Evolutionary conservation across 805 yeast genomes (phyloP), one percentile per base, ranked within the genome.

Genomic region (Brettanomyces naardenensis): DNA sequence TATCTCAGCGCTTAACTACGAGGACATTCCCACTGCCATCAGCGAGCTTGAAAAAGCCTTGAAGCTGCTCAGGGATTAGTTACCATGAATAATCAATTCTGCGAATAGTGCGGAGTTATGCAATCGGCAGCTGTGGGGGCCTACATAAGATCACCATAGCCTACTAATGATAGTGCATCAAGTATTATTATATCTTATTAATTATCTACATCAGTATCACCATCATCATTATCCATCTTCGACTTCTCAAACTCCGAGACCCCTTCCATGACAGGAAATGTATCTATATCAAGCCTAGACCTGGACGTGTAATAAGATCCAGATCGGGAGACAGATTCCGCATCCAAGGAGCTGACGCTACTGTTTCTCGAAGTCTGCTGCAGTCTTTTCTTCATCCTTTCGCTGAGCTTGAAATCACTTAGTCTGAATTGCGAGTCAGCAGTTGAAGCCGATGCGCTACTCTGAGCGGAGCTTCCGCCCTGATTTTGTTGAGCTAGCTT

Each of bases 1-100:
- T 2, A 75, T 81, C 5, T 78, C 87, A 40, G 92, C 94, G 0
- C 64, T 83, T 52, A 81, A 81, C 52, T 83, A 81, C 53, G 90
- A 83, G 44, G 94, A 83, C 48, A 59, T 73, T 26, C 68, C 55
- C 3, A 83, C 90, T 0, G 90, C 90, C 3, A 74, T 76, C 31
- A 63, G 61, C 27, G 86, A 83, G 52, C 58, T 83, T 33, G 55
- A 59, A 14, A 53, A 64, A 19, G 87, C 87, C 0, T 54, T 81
- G 30, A 68, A 64, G 15, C 47, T 77, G 27, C 49, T 74, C 36
- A 53, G 47, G 37, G 26, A n/a, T 13, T 14, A 30, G n/a, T n/a
- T n/a, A n/a, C n/a, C n/a, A n/a, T n/a, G n/a, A n/a, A n/a, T n/a
- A n/a, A n/a, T n/a, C n/a, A n/a, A n/a, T n/a, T n/a, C n/a, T n/a